phyloP scores from a whole-genome alignment of 371 early-diverging fungal species.

The Nematocida sp. region DNA sequence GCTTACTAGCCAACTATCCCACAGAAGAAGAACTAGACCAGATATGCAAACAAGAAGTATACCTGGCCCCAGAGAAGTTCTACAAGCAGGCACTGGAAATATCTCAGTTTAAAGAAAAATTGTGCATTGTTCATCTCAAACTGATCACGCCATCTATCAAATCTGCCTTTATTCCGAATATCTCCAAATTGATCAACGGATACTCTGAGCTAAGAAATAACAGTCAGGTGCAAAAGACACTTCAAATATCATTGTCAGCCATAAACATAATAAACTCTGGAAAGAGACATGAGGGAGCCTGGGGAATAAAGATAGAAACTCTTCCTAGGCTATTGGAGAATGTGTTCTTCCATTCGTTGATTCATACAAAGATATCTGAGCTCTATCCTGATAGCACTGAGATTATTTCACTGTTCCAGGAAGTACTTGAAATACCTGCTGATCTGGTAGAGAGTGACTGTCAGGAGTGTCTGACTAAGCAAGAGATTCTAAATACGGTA shows the following conservation, averaged over 20 bases:
- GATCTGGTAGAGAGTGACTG: conserved; percentile 18
- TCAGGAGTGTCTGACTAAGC: background rate
- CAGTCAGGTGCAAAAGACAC: background rate
- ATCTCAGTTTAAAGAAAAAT: conserved; percentile 8
- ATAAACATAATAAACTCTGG: conserved; percentile 21
- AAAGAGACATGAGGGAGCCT: conserved; percentile 23
- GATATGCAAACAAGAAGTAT: background rate
- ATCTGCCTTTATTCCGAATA: conserved; percentile 8
- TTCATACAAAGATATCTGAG: background rate
- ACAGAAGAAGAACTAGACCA: conserved; percentile 25
- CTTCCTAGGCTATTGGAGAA: conserved; percentile 4
- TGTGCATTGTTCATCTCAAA: conserved; percentile 4
- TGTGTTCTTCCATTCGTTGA: background rate
- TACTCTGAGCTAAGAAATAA: background rate
- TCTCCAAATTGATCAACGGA: background rate
- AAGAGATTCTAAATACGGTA: background rate
- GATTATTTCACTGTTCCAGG: background rate
- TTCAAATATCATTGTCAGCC: background rate
- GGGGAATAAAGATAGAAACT: conserved; percentile 28
- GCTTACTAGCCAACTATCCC: conserved; percentile 16
- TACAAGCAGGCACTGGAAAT: conserved; percentile 3
- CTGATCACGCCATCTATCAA: background rate
- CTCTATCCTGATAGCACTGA: background rate
- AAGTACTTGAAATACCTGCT: background rate
- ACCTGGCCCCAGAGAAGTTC: conserved; percentile 29